These are phyloP conservation scores for Mycena vulgaris DNA, from an alignment of 768 basidiomycete species.

Conservation along the genomic window DNA sequence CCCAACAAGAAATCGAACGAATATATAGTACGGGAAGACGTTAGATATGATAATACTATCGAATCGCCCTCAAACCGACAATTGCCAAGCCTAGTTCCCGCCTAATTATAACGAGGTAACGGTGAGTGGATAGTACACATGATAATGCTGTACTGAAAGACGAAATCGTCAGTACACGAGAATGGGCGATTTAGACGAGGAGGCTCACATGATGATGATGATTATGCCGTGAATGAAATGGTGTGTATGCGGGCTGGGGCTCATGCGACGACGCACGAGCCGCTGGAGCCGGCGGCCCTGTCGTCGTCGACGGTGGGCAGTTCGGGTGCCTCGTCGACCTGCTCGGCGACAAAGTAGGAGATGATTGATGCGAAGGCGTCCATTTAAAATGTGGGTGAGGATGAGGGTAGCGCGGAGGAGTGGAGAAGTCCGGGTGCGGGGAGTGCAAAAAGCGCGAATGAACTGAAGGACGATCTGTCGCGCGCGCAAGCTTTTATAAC, in stretches of 20 bases:
- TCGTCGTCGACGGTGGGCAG: constrained; percentile 34
- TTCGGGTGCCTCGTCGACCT: constrained; percentile 18
- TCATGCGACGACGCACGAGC: constrained; percentile 34
- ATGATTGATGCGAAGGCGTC: constrained; percentile 31
- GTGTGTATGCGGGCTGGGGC: neutral
- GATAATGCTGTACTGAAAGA: constrained; percentile 13
- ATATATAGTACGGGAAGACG: constrained; percentile 30
- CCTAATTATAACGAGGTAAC: constrained; percentile 30
- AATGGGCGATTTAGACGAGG: neutral
- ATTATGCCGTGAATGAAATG: constrained; percentile 17
- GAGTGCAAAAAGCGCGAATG: neutral
- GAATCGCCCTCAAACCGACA: constrained; percentile 21
- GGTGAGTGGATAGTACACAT: constrained; percentile 22
- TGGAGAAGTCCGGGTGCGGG: constrained; percentile 3
- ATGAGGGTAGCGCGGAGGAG: constrained; percentile 22
- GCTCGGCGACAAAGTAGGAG: constrained; percentile 29
- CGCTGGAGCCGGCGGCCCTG: constrained; percentile 22
- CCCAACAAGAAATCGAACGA: constrained; percentile 31
- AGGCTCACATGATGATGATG: constrained; percentile 20
- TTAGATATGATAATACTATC: neutral
- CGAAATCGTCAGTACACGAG: neutral
- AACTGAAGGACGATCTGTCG: constrained; percentile 2
- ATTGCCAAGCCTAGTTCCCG: constrained; percentile 27
- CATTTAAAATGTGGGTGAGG: constrained; percentile 31
- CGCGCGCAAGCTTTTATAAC: constrained; percentile 7